A percentile compares a stretch with the other conserved stretches of the same genome.
These are phyloP conservation scores for Coccomyxa sp. DNA, from an alignment of 139 green algal genomes.

Conservation along the genomic window DNA sequence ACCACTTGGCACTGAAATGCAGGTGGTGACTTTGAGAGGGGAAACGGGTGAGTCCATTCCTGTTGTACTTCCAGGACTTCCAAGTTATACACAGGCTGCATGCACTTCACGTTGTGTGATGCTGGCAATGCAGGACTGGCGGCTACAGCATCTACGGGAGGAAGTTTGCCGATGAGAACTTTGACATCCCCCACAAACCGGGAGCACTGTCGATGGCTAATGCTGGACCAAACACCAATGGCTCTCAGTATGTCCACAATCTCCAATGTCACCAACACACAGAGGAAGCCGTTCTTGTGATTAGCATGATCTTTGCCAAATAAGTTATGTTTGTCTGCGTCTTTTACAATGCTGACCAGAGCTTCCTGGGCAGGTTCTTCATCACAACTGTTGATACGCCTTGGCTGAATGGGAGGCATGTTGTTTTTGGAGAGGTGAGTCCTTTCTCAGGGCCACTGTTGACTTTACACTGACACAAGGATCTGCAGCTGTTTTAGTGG, in stretches of 20 bases:
- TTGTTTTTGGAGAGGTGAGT: constrained; percentile 71
- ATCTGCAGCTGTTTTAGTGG: no score
- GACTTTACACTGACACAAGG: no score
- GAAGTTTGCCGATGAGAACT: constrained; percentile 46
- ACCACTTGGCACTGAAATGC: no score
- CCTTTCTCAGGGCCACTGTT: not conserved
- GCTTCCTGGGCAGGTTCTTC: constrained; percentile 53
- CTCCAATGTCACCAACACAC: no score
- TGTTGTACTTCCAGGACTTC: no score
- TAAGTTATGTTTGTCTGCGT: no score
- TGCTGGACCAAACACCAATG: constrained; percentile 69
- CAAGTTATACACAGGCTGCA: no score
- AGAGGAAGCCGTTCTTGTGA: no score
- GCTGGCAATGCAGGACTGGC: constrained; percentile 23
- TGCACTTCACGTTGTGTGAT: not conserved
- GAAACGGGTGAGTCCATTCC: constrained; percentile 40
- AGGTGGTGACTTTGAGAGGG: constrained; percentile 52
- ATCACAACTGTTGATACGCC: constrained; percentile 54
- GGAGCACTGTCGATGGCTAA: constrained; percentile 78
- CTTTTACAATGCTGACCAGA: no score
- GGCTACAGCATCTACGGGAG: constrained; percentile 62
- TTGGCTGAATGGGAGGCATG: constrained; percentile 80
- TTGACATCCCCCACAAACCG: constrained; percentile 37
- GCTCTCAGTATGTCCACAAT: constrained; percentile 10
- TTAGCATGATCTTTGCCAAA: no score